Conservation (phyloP, 768 basidiomycete species). For the Tylopilus rubrobrunneus region DNA sequence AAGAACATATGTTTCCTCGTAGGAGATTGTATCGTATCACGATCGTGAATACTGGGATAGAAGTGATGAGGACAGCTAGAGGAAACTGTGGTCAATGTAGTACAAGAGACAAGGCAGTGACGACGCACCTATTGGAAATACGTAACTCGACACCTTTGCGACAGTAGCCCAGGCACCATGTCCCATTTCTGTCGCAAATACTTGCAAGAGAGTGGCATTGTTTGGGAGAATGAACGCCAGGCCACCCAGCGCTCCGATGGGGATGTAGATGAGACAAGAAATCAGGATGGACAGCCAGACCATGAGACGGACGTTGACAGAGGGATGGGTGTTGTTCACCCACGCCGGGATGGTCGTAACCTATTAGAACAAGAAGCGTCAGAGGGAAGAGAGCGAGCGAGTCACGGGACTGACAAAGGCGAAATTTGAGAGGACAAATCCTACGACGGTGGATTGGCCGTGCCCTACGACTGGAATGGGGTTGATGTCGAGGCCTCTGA, state of each 20-base stretch:
- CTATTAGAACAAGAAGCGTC: background rate
- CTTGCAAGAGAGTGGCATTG: slow-evolving; percentile 16
- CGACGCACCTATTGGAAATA: slow-evolving; percentile 19
- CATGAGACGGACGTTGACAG: slow-evolving; percentile 19
- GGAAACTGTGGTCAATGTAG: background rate
- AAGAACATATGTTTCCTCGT: slow-evolving; percentile 22
- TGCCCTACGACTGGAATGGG: slow-evolving; percentile 14
- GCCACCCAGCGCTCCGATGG: slow-evolving; percentile 22
- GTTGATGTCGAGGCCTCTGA: slow-evolving; percentile 10
- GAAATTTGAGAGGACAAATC: slow-evolving; percentile 24
- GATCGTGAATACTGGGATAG: slow-evolving; percentile 22
- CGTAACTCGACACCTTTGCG: slow-evolving; percentile 16
- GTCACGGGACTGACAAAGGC: slow-evolving; percentile 17
- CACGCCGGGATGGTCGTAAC: slow-evolving; percentile 24
- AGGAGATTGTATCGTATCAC: slow-evolving; percentile 25
- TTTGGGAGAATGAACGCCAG: slow-evolving; percentile 7
- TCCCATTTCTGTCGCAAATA: slow-evolving; percentile 5
- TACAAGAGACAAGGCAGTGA: background rate
- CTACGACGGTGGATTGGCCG: slow-evolving; percentile 18
- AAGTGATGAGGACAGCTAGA: slow-evolving; percentile 24
- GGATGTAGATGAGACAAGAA: slow-evolving; percentile 23
- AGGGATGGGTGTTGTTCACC: slow-evolving; percentile 23
- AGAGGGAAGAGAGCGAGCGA: background rate
- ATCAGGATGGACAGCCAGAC: slow-evolving; percentile 23
- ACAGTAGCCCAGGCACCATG: slow-evolving; percentile 2